Conservation (phyloP, 345 rosid genomes). For the Stellera chamaejasme region DNA sequence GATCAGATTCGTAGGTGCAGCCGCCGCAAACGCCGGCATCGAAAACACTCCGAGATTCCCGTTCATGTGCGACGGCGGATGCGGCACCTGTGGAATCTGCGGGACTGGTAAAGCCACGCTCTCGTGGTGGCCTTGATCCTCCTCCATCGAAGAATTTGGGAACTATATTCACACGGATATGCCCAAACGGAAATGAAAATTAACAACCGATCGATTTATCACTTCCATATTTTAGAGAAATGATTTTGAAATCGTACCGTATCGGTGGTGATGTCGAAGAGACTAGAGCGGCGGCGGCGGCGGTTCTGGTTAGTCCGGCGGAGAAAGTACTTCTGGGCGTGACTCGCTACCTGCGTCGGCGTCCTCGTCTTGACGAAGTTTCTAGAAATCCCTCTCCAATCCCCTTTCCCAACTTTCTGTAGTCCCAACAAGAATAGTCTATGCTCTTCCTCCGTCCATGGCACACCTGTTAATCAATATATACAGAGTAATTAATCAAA, state of each 20-base stretch:
- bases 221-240: not conserved
- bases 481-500: not conserved
- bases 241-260: slow-evolving; percentile 17
- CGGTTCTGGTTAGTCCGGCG: slow-evolving; percentile 54
- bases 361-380: slow-evolving; percentile 75
- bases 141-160: slow-evolving; percentile 29
- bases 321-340: slow-evolving; percentile 78
- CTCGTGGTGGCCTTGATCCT: slow-evolving; percentile 23
- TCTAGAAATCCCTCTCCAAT: slow-evolving; percentile 77
- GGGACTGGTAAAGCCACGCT: slow-evolving; percentile 11
- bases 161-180: slow-evolving; percentile 20
- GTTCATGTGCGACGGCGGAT: slow-evolving; percentile 13
- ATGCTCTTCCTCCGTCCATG: slow-evolving; percentile 85
- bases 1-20: slow-evolving; percentile 14
- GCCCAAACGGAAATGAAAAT: not conserved
- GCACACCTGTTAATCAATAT: slow-evolving; percentile 37
- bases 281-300: slow-evolving; percentile 70
- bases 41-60: slow-evolving; percentile 19
- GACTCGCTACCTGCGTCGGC: slow-evolving; percentile 80
- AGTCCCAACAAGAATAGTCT: slow-evolving; percentile 51
- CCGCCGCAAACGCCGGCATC: slow-evolving; percentile 23
- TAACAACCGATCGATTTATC: not conserved
- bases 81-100: slow-evolving; percentile 8
- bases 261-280: slow-evolving; percentile 65
- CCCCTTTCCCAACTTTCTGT: slow-evolving; percentile 71